These are phyloP conservation scores for Angomonas ambiguus DNA, from an alignment of 208 protist genomes.

Conservation along the genomic window DNA sequence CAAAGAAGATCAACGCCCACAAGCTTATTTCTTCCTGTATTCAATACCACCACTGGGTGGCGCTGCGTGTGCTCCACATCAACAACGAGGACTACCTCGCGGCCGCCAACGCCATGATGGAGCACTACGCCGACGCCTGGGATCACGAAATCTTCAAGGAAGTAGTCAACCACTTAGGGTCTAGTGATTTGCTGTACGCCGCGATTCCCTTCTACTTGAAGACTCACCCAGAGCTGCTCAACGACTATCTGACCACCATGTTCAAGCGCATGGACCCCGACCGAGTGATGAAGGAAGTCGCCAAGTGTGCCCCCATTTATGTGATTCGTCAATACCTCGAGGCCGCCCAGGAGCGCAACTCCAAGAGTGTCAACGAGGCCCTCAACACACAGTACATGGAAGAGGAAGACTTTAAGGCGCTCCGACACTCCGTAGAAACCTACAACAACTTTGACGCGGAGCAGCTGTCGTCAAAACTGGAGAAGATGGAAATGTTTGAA, in stretches of 20 bases:
- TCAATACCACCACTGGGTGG: slow-evolving; percentile 95
- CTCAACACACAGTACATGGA: slow-evolving; percentile 98
- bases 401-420: slow-evolving; percentile 97
- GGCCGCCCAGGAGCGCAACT: slow-evolving; percentile 90
- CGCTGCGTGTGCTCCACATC: slow-evolving; percentile 94
- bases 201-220: slow-evolving; percentile 97
- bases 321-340: slow-evolving; percentile 98
- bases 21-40: slow-evolving; percentile 95
- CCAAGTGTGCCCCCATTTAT: slow-evolving; percentile 77
- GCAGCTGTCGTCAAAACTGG: slow-evolving; percentile 93
- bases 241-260: slow-evolving; percentile 95
- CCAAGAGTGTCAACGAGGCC: slow-evolving; percentile 96
- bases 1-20: slow-evolving; percentile 96
- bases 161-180: slow-evolving; percentile 92
- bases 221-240: slow-evolving; percentile 89
- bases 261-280: slow-evolving; percentile 95
- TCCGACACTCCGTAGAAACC: slow-evolving; percentile 94
- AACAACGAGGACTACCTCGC: slow-evolving; percentile 99
- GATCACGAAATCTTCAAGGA: slow-evolving; percentile 98
- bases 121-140: slow-evolving; percentile 96
- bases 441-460: slow-evolving; percentile 98
- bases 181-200: slow-evolving; percentile 97
- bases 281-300: slow-evolving; percentile 93
- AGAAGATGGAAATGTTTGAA: slow-evolving; percentile 98
- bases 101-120: slow-evolving; percentile 97